phyloP scores from a whole-genome alignment of 352 stramenopile species.

The Phytopythium helicoides region DNA sequence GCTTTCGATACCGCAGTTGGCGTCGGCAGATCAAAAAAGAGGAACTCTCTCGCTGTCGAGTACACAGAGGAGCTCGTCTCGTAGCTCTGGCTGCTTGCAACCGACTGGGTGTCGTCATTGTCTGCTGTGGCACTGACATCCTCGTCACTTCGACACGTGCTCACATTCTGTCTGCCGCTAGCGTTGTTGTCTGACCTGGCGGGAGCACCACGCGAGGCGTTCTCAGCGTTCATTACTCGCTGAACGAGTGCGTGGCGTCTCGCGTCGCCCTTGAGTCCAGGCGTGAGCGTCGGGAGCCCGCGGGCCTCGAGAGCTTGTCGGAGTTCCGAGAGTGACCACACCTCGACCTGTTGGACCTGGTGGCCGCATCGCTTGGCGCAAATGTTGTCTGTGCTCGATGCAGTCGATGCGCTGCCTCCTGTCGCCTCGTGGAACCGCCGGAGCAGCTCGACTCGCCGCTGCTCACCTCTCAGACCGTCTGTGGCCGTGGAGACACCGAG shows the following conservation, averaged over 20 bases:
- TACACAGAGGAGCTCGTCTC: constrained; percentile 32
- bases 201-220: no score
- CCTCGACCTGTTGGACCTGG: not conserved
- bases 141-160: not conserved
- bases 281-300: constrained; percentile 33
- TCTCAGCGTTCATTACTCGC: constrained; percentile 27
- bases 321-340: constrained; percentile 27
- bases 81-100: constrained; percentile 31
- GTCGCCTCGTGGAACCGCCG: constrained; percentile 13
- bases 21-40: constrained; percentile 34
- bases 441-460: constrained; percentile 26
- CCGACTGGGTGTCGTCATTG: constrained; percentile 22
- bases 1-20: not conserved
- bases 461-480: constrained; percentile 27
- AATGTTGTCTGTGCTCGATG: constrained; percentile 1
- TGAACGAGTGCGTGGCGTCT: constrained; percentile 40
- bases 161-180: not conserved
- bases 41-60: constrained; percentile 35
- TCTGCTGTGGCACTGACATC: not conserved
- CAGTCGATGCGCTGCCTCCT: not conserved
- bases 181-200: not conserved
- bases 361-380: no score
- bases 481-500: constrained; percentile 36
- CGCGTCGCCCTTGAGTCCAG: constrained; percentile 41
- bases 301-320: constrained; percentile 31